These are phyloP conservation scores for Geranium rotundifolium DNA, from an alignment of 345 rosid genomes.

Conservation along the genomic window DNA sequence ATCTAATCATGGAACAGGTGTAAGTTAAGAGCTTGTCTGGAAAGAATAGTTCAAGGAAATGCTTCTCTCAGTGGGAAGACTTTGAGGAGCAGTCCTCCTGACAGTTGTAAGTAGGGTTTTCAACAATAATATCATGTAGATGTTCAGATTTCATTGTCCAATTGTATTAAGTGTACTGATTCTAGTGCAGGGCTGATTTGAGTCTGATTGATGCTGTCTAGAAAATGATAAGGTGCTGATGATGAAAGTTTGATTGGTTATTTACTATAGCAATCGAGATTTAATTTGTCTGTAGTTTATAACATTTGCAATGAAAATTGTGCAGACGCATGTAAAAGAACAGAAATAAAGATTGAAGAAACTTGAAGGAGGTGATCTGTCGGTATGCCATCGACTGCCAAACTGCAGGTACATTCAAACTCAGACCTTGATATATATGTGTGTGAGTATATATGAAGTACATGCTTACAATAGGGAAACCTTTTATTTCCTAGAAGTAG, in stretches of 20 bases:
- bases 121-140: neutral
- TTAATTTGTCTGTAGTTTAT: neutral
- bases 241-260: neutral
- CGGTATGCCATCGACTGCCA: neutral
- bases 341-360: neutral
- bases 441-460: no score
- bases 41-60: neutral
- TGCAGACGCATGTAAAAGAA: neutral
- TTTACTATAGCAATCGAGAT: neutral
- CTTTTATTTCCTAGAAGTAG: no score
- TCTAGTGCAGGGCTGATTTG: neutral
- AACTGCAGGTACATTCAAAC: no score
- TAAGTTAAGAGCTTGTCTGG: neutral
- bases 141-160: neutral
- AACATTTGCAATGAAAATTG: neutral
- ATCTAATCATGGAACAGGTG: neutral
- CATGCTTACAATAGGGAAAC: no score
- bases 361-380: neutral
- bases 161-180: neutral
- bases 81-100: neutral
- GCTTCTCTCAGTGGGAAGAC: neutral
- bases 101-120: neutral
- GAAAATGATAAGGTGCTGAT: no score
- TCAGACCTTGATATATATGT: no score
- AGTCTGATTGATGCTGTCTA: neutral